Percentiles rank a stretch among this genome's conserved stretches.
Evolutionary conservation across 257 asterid genomes (phyloP).

Genomic region (Solanum lycopersicoides): DNA sequence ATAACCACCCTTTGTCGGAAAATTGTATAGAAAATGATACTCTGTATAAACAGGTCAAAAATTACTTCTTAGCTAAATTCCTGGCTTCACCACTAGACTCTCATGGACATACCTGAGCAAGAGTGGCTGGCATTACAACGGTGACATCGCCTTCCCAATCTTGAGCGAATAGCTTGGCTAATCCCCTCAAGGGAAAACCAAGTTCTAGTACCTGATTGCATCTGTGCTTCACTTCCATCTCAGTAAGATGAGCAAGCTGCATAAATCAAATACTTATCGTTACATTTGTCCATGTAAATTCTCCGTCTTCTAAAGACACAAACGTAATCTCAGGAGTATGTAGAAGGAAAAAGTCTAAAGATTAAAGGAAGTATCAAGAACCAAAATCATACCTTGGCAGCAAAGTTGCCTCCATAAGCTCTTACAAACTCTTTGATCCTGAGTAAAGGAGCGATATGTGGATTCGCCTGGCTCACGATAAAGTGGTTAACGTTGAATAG

Average conservation of each 20-base stretch:
- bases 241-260: conserved; percentile 88
- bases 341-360: not conserved
- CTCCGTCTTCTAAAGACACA: not conserved
- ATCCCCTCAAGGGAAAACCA: conserved; percentile 79
- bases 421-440: conserved; percentile 82
- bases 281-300: not conserved
- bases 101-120: conserved; percentile 63
- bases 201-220: conserved; percentile 82
- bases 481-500: conserved; percentile 95
- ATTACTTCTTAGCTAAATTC: not conserved
- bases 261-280: not conserved
- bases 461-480: conserved; percentile 96
- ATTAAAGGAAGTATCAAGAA: not conserved
- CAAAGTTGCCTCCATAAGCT: conserved; percentile 90
- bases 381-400: conserved; percentile 60
- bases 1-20: not conserved
- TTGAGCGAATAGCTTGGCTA: conserved; percentile 93
- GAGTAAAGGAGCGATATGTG: conserved; percentile 84
- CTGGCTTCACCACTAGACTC: not conserved
- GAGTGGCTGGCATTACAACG: conserved; percentile 91
- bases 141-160: conserved; percentile 99
- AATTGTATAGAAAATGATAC: not conserved
- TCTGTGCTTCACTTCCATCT: conserved; percentile 97
- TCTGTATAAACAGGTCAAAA: not conserved
- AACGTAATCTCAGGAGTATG: not conserved